These are phyloP conservation scores for Albugo laibachii DNA, from an alignment of 352 stramenopile genomes.

Conservation along the genomic window DNA sequence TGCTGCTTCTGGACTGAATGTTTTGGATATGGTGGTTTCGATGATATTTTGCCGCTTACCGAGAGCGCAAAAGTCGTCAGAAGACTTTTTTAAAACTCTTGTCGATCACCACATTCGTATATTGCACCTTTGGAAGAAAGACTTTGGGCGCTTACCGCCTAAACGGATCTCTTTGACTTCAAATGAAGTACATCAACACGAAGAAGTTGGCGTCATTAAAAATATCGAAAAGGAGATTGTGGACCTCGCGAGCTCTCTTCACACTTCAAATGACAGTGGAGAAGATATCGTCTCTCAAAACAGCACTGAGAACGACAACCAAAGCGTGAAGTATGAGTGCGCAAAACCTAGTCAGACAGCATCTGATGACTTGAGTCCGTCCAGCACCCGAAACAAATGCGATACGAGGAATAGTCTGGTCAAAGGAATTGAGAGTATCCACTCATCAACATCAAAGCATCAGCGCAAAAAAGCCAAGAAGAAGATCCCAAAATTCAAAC, in stretches of 20 bases:
- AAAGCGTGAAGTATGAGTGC: background rate
- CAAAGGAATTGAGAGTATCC: background rate
- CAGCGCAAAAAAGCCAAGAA: background rate
- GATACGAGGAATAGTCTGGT: background rate
- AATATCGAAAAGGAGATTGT: background rate
- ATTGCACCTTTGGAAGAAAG: conserved; percentile 56
- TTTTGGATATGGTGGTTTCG: conserved; percentile 71
- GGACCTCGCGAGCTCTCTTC: background rate
- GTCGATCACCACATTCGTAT: conserved; percentile 67
- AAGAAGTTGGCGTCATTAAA: conserved; percentile 8
- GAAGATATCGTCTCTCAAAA: background rate
- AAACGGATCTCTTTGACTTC: conserved; percentile 3
- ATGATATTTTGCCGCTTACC: conserved; percentile 74
- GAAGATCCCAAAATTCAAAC: conserved; percentile 12
- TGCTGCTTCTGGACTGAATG: conserved; percentile 31
- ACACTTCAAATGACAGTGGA: background rate
- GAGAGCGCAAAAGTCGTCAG: conserved; percentile 29
- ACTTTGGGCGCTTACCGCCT: conserved; percentile 55
- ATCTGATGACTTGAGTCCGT: background rate
- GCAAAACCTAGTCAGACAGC: background rate
- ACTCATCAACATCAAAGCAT: background rate
- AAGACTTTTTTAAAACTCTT: conserved; percentile 55
- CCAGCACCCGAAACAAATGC: background rate
- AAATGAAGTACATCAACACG: conserved; percentile 10
- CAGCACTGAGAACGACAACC: background rate